Evolutionary conservation across 352 stramenopile species (phyloP), one percentile per base, ranked within the genome.

Genomic region (Phytophthora crassamura): DNA sequence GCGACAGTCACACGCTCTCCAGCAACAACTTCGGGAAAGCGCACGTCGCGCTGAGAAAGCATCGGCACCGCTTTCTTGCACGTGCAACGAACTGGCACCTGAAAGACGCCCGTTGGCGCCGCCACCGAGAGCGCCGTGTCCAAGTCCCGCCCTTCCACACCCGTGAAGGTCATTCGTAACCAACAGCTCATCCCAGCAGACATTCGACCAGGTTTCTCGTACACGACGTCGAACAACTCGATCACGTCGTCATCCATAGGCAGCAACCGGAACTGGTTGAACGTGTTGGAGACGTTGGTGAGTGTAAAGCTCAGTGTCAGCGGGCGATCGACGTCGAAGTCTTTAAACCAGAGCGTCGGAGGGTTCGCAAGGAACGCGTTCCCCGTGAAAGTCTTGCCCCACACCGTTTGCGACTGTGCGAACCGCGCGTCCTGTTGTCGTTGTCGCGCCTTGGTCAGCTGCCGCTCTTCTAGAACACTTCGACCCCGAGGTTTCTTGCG

Each of bases 201-300:
- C 89, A 98, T 97, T 0, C 94, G 72, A 4, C 94, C 93, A 2
- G 91, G 94, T 22, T 85, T 85, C 10, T 93, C 76, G 47, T 95
- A 98, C 18, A 65, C 62, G 22, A 98, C 76, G n/a, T 95, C 85
- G 48, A 98, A 98, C 22, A 91, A 89, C 36, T 97, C 86, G 12
- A 74, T 72, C 14, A 97, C 63, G 7, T 84, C 59, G 32, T 94
- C 84, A 14, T 82, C 71, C 43, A 98, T 68, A 0, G 82, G 66
- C 1, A 97, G 67, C 7, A 98, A 51, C 34, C 93, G 94, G 67
- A 98, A 97, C 36, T 89, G 86, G 72, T 97, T 98, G 64, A 98
- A 97, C 0, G 89, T 97, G 39, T 95, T 90, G 0, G 89, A 97
- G 4, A 97, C 80, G 51, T 98, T 98, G 0, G 93, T 98, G 32